phyloP scores from a whole-genome alignment of 2,329 filamentous ascomycete genomes.

The Colletotrichum musae region DNA sequence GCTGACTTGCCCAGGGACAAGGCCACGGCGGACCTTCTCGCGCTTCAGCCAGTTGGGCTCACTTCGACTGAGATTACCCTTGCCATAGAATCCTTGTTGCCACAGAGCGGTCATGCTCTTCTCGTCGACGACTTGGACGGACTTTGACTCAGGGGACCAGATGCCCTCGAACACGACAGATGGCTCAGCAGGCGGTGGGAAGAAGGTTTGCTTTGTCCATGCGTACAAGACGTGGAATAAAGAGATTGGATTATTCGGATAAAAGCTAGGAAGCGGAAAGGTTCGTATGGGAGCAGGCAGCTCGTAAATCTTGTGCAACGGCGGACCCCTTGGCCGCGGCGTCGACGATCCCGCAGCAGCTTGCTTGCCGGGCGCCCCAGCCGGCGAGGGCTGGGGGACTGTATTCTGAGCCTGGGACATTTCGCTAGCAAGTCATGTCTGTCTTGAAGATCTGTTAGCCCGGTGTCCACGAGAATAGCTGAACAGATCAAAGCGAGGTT shows the following conservation, averaged over 20 bases:
- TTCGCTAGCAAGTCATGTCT: constrained; percentile 62
- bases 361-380: constrained; percentile 36
- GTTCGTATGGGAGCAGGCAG: constrained; percentile 85
- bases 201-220: constrained; percentile 81
- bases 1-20: constrained; percentile 77
- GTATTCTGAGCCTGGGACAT: constrained; percentile 58
- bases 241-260: constrained; percentile 93
- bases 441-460: constrained; percentile 50
- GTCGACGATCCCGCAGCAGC: constrained; percentile 44
- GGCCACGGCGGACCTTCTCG: constrained; percentile 80
- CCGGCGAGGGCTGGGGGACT: constrained; percentile 30
- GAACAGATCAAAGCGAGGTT: constrained; percentile 35
- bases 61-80: constrained; percentile 92
- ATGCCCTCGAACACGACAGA: constrained; percentile 77
- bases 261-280: constrained; percentile 88
- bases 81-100: constrained; percentile 98
- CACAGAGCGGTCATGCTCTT: constrained; percentile 85
- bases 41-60: constrained; percentile 93
- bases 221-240: constrained; percentile 84
- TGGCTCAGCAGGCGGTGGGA: constrained; percentile 76
- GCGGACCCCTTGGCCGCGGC: constrained; percentile 52
- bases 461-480: not conserved
- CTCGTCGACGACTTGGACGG: constrained; percentile 86
- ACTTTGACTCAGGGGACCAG: constrained; percentile 86
- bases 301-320: constrained; percentile 82